phyloP scores from a whole-genome alignment of 805 yeast species.

The Scheffersomyces amazonensis region DNA sequence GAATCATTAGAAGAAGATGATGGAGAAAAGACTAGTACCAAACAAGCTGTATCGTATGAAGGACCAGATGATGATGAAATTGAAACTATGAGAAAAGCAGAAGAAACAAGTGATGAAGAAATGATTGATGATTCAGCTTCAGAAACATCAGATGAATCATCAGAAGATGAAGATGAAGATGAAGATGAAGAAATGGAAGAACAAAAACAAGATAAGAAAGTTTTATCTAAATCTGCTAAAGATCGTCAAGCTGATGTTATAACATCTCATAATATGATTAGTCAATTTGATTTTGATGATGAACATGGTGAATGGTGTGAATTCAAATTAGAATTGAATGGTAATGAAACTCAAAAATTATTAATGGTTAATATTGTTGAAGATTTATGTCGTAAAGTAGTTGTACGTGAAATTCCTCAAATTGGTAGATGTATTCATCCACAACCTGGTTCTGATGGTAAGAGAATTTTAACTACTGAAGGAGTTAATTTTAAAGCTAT shows the following conservation, averaged over 20 bases:
- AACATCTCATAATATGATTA: constrained; percentile 67
- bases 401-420: constrained; percentile 85
- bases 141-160: constrained; percentile 36
- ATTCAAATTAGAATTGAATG: constrained; percentile 77
- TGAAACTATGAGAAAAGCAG: constrained; percentile 84
- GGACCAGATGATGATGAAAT: constrained; percentile 94
- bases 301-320: constrained; percentile 88
- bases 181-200: constrained; percentile 26
- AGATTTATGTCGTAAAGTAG: constrained; percentile 83
- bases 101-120: constrained; percentile 72
- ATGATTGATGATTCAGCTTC: constrained; percentile 31
- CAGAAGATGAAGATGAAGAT: constrained; percentile 21
- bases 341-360: constrained; percentile 77
- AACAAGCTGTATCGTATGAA: constrained; percentile 89
- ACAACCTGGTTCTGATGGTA: constrained; percentile 54
- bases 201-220: constrained; percentile 13
- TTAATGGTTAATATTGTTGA: constrained; percentile 97
- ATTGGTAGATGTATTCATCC: constrained; percentile 95
- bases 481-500: constrained; percentile 97
- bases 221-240: constrained; percentile 59
- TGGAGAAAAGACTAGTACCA: constrained; percentile 62
- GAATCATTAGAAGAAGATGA: constrained; percentile 47
- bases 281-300: constrained; percentile 88
- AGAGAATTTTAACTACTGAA: constrained; percentile 84
- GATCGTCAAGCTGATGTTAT: constrained; percentile 85